These are phyloP conservation scores for Diospyros kaki DNA, from an alignment of 148 eudicot species.

Conservation along the genomic window DNA sequence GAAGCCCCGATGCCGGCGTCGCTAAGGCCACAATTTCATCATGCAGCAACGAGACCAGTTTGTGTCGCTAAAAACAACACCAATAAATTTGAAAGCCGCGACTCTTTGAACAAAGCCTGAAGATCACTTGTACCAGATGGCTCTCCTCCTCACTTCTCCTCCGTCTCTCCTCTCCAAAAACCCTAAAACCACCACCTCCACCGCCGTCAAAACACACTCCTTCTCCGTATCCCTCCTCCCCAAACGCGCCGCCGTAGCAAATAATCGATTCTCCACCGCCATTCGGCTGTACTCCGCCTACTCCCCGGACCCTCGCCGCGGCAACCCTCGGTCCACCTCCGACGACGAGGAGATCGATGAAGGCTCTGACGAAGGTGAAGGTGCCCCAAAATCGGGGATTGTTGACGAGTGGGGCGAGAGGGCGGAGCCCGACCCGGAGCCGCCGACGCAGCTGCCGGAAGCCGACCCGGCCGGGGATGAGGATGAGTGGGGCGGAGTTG, in stretches of 20 bases:
- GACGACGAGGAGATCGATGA: conserved; percentile 51
- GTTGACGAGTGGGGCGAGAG: conserved; percentile 79
- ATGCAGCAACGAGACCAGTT: too few relatives aligned
- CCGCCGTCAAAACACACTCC: conserved; percentile 2
- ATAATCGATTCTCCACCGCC: conserved; percentile 14
- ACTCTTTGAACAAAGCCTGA: background rate
- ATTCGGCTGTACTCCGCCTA: conserved; percentile 23
- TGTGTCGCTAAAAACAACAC: too few relatives aligned
- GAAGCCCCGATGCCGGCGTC: too few relatives aligned
- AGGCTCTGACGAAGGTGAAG: conserved; percentile 56
- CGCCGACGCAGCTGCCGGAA: conserved; percentile 30
- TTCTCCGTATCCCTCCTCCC: conserved; percentile 1
- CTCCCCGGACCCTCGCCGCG: conserved; percentile 5
- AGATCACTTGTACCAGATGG: conserved; percentile 23
- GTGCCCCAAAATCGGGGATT: background rate
- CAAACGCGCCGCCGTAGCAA: conserved; percentile 10
- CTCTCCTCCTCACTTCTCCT: conserved; percentile 38
- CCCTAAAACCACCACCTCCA: conserved; percentile 2
- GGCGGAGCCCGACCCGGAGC: conserved; percentile 43
- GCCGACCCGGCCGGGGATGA: conserved; percentile 64
- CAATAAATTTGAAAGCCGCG: background rate
- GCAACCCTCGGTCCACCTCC: conserved; percentile 11
- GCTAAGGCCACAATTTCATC: too few relatives aligned
- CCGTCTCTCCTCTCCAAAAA: conserved; percentile 28
- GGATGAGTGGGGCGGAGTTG: conserved; percentile 51